A percentile compares a stretch with the other conserved stretches of the same genome.
Conservation (phyloP, 345 rosid genomes). For the Gossypium bickii region DNA sequence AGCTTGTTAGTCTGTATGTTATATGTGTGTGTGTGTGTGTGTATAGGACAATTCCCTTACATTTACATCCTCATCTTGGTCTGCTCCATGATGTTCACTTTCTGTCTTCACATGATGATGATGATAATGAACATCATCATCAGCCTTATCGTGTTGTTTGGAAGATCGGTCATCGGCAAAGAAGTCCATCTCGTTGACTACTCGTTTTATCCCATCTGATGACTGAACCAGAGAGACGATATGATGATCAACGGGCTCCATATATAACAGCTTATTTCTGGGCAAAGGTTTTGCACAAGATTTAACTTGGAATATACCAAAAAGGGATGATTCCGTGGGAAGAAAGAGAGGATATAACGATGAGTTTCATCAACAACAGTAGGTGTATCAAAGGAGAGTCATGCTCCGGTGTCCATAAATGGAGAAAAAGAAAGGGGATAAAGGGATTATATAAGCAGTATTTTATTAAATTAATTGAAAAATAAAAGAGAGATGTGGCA, state of each 20-base stretch:
- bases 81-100: not conserved
- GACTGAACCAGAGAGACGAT: not conserved
- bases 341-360: not conserved
- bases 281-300: not conserved
- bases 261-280: not conserved
- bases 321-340: not conserved
- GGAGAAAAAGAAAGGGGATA: not conserved
- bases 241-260: constrained; percentile 3
- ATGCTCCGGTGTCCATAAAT: not conserved
- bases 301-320: not conserved
- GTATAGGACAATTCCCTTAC: constrained; percentile 10
- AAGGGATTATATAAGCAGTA: not conserved
- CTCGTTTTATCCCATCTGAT: constrained; percentile 15
- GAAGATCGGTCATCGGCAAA: constrained; percentile 20
- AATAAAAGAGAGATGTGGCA: not conserved
- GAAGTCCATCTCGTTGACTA: constrained; percentile 35
- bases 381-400: constrained; percentile 1
- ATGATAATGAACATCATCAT: not conserved
- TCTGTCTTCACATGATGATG: constrained; percentile 2
- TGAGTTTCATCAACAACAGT: not conserved
- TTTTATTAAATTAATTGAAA: not conserved
- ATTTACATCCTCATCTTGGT: constrained; percentile 16
- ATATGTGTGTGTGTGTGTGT: not conserved
- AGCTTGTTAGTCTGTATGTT: not conserved
- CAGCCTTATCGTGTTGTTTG: not conserved